Base-by-base conservation (phyloP, 2,329 filamentous ascomycete species). In the Claviceps citrina region DNA sequence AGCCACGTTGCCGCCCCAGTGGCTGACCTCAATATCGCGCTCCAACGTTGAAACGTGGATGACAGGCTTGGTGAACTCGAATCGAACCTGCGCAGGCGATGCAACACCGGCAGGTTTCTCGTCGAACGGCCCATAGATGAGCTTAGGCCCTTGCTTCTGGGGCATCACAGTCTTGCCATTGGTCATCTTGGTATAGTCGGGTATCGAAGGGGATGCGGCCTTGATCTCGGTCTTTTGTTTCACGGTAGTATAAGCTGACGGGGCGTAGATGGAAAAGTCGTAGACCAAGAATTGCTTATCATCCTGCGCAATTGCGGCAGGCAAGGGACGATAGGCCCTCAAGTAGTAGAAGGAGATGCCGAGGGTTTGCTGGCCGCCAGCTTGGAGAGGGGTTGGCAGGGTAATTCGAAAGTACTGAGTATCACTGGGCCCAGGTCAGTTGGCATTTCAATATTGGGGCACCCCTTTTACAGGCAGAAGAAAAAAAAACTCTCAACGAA, bases 151-250 rank as follows among this genome's bases (percentile, higher is more conserved):
- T 62, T 86, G 78, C 65, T 84, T 87, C 58, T 84, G 72, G 2
- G 89, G 86, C 47, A 68, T 73, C 47, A 71, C 65, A 49, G 82
- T 75, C 40, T 73, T 68, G 46, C 73, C 77, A 32, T 71, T 73
- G 38, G 43, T 55, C 15, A 93, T 71, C 47, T 74, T 78, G 40
- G 85, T 94, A 61, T 84, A 93, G 55, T 95, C 85, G 42, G 86
- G 82, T 22, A 94, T 71, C 51, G 84, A 79, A 47, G 72, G 65
- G 40, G 76, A 81, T 36, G 83, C 73, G 51, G 93, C 78, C 67
- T 95, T 95, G 63, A 98, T 64, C 63, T 96, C 94, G 30, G 91
- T 96, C 75, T 95, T 95, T 61, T 98, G 91, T 66, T 94, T 94
- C 53, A 74, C 60, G 12, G 86, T 95, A 15, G 71, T 65, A 66